A percentile compares a stretch with the other conserved stretches of the same genome.
These are phyloP conservation scores for Vinca minor DNA, from an alignment of 257 asterid species.

Conservation along the genomic window DNA sequence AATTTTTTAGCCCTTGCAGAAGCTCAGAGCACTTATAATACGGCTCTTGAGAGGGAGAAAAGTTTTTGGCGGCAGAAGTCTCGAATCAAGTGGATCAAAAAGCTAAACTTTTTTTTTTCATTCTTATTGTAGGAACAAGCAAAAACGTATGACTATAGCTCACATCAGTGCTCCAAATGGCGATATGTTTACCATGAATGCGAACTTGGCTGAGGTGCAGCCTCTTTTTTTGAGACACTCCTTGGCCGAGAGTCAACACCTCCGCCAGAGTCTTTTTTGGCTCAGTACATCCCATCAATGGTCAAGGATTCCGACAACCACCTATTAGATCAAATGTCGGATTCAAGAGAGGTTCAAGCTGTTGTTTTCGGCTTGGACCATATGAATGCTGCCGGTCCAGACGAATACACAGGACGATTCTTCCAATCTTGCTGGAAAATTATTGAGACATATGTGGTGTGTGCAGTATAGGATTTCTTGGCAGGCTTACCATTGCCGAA, in stretches of 20 bases:
- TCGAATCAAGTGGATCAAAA: neutral
- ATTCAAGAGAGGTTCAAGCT: neutral
- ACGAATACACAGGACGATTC: neutral
- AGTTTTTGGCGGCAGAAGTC: neutral
- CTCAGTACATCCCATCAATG: neutral
- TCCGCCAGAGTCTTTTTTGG: neutral
- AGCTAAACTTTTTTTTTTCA: neutral
- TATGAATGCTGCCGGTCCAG: neutral
- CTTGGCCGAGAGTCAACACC: too few species aligned
- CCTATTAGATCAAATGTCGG: neutral
- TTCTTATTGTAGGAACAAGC: neutral
- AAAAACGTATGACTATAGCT: too few species aligned
- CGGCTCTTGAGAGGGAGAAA: neutral
- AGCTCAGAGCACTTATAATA: neutral
- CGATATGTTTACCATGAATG: neutral
- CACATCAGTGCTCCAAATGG: neutral
- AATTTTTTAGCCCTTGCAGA: too few species aligned
- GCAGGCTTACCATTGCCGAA: neutral
- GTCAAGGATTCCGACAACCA: neutral
- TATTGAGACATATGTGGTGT: neutral
- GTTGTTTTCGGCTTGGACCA: neutral
- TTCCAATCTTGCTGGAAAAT: neutral
- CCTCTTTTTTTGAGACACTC: neutral
- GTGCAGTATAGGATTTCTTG: neutral
- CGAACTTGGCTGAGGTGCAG: neutral